Evolutionary conservation across 805 yeast genomes (phyloP).

Genomic region (Lipomyces orientalis): DNA sequence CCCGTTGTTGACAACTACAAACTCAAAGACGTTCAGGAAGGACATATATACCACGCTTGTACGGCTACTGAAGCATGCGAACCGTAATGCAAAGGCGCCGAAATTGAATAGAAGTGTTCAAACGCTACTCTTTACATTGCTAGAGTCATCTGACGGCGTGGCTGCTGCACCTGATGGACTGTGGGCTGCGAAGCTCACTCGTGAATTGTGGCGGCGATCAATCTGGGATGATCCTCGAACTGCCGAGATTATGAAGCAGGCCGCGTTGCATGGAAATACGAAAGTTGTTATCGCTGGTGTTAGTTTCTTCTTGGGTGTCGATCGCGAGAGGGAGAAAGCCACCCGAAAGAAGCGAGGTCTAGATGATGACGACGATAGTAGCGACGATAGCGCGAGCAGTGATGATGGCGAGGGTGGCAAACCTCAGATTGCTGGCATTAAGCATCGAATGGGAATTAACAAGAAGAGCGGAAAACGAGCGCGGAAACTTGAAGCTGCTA

Average conservation of each 20-base stretch:
- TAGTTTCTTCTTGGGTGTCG: conserved; percentile 91
- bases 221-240: conserved; percentile 98
- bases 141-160: conserved; percentile 53
- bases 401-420: conserved; percentile 21
- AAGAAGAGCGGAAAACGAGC: conserved; percentile 82
- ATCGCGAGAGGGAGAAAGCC: conserved; percentile 86
- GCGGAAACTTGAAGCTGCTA: conserved; percentile 77
- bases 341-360: conserved; percentile 61
- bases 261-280: conserved; percentile 83
- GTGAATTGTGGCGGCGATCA: conserved; percentile 97
- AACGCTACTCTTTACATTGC: conserved; percentile 83
- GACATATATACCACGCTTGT: conserved; percentile 83
- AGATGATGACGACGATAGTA: conserved; percentile 59
- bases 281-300: conserved; percentile 92
- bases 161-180: conserved; percentile 72
- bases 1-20: conserved; percentile 73
- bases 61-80: conserved; percentile 77
- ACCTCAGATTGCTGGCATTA: conserved; percentile 48
- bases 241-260: conserved; percentile 97
- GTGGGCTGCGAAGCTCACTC: conserved; percentile 94
- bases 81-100: conserved; percentile 88
- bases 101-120: conserved; percentile 89
- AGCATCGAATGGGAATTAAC: conserved; percentile 81
- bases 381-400: conserved; percentile 50
- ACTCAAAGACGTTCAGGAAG: conserved; percentile 79